These are phyloP conservation scores for Phytopythium litorale DNA, from an alignment of 352 stramenopile species.

Conservation along the genomic window DNA sequence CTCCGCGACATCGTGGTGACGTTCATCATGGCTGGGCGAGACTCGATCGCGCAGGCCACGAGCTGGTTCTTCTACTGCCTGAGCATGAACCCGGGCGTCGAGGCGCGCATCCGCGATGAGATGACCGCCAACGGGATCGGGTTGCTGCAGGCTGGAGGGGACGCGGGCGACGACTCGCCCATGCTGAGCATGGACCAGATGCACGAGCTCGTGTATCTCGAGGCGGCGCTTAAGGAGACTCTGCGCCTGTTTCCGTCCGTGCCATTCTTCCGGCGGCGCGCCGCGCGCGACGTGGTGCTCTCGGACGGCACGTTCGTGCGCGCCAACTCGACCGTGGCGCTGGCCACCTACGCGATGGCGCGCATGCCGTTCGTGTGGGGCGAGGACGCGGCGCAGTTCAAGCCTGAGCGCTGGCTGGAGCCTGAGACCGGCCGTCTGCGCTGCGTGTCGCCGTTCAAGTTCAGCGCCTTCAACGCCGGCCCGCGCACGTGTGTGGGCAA, in stretches of 20 bases:
- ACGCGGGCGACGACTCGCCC: background rate
- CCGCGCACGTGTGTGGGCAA: slow-evolving; percentile 58
- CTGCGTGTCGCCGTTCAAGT: slow-evolving; percentile 55
- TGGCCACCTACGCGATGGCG: slow-evolving; percentile 55
- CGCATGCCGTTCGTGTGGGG: slow-evolving; percentile 58
- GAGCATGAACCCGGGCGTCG: slow-evolving; percentile 38
- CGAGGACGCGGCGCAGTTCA: slow-evolving; percentile 53
- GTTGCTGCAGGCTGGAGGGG: slow-evolving; percentile 9
- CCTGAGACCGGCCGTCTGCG: slow-evolving; percentile 22
- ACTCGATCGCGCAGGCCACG: slow-evolving; percentile 72
- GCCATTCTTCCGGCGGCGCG: slow-evolving; percentile 39
- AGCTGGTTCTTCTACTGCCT: slow-evolving; percentile 75
- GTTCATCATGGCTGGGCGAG: slow-evolving; percentile 76
- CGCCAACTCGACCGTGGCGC: slow-evolving; percentile 41
- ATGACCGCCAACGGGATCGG: slow-evolving; percentile 19
- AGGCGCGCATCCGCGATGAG: slow-evolving; percentile 41
- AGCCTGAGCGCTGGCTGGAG: slow-evolving; percentile 69
- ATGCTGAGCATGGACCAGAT: slow-evolving; percentile 40
- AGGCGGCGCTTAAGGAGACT: slow-evolving; percentile 50
- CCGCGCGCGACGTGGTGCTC: slow-evolving; percentile 43
- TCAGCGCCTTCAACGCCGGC: slow-evolving; percentile 62
- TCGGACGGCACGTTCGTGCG: slow-evolving; percentile 60
- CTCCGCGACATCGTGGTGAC: slow-evolving; percentile 75
- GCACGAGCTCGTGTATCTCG: slow-evolving; percentile 38
- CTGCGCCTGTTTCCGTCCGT: slow-evolving; percentile 67